Percentiles rank a stretch among this genome's conserved stretches.
phyloP scores from a whole-genome alignment of 345 rosid genomes.

The Hypericum perforatum region DNA sequence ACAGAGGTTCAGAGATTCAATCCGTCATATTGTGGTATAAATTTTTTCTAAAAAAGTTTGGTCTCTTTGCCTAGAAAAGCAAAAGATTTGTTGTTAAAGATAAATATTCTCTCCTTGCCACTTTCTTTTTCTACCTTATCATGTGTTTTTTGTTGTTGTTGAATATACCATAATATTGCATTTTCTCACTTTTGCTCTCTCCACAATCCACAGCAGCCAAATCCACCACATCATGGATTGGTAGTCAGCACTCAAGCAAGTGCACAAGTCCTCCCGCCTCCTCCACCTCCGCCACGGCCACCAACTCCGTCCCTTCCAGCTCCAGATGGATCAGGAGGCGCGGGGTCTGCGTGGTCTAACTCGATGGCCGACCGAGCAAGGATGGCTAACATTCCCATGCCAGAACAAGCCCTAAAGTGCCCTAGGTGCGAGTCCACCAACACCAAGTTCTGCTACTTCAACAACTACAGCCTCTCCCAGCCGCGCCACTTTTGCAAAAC shows the following conservation, averaged over 20 bases:
- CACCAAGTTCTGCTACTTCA: constrained; percentile 94
- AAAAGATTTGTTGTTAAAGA: constrained; percentile 25
- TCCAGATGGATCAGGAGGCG: constrained; percentile 46
- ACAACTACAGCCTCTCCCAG: constrained; percentile 93
- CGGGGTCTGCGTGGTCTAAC: constrained; percentile 62
- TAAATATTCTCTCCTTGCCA: constrained; percentile 24
- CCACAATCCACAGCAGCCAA: constrained; percentile 33
- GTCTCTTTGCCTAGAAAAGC: constrained; percentile 25
- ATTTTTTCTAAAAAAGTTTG: too few relatives aligned
- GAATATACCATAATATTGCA: constrained; percentile 46
- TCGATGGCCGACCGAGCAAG: constrained; percentile 95
- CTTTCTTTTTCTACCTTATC: constrained; percentile 23
- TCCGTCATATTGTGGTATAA: too few relatives aligned
- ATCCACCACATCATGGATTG: constrained; percentile 21
- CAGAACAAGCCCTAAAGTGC: constrained; percentile 68
- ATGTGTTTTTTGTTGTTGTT: constrained; percentile 22
- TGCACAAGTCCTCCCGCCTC: constrained; percentile 27
- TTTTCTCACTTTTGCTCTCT: constrained; percentile 7
- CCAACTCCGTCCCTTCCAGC: constrained; percentile 23
- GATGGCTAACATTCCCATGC: constrained; percentile 72
- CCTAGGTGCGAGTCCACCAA: constrained; percentile 93
- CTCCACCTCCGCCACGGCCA: constrained; percentile 16
- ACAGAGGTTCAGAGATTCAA: too few relatives aligned
- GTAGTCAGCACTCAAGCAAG: constrained; percentile 19
- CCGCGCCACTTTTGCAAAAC: constrained; percentile 98